A percentile compares a stretch with the other conserved stretches of the same genome.
Conservation (phyloP, 257 asterid genomes). For the Ilex aquifolium region DNA sequence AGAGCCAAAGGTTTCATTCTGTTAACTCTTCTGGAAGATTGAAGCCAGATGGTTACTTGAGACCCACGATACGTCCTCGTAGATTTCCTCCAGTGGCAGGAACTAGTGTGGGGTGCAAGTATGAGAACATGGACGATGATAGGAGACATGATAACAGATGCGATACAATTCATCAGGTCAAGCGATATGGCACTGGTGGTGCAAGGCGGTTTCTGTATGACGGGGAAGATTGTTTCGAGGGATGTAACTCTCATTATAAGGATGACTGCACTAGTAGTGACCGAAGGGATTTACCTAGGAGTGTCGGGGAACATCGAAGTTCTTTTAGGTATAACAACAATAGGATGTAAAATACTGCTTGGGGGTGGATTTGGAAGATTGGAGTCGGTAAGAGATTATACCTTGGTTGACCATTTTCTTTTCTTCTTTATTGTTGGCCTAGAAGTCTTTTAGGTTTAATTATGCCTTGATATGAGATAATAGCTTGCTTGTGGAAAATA, state of each 20-base stretch:
- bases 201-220: conserved; percentile 24
- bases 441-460: no score
- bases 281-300: conserved; percentile 30
- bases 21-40: conserved; percentile 31
- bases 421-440: no score
- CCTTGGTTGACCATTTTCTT: no score
- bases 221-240: conserved; percentile 21
- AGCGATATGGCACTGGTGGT: conserved; percentile 19
- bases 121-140: conserved; percentile 27
- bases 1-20: conserved; percentile 36
- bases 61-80: conserved; percentile 28
- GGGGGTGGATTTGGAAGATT: no score
- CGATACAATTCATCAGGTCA: conserved; percentile 26
- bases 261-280: conserved; percentile 27
- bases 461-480: no score
- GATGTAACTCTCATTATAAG: conserved; percentile 18
- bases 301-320: conserved; percentile 24
- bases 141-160: conserved; percentile 39
- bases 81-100: conserved; percentile 30
- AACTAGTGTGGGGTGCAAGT: conserved; percentile 23
- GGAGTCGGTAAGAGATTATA: no score
- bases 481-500: no score
- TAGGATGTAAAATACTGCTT: not conserved
- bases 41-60: conserved; percentile 39
- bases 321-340: conserved; percentile 19